Base-by-base conservation (phyloP, 331 rosid genomes). In the Pyracantha coccinea region DNA sequence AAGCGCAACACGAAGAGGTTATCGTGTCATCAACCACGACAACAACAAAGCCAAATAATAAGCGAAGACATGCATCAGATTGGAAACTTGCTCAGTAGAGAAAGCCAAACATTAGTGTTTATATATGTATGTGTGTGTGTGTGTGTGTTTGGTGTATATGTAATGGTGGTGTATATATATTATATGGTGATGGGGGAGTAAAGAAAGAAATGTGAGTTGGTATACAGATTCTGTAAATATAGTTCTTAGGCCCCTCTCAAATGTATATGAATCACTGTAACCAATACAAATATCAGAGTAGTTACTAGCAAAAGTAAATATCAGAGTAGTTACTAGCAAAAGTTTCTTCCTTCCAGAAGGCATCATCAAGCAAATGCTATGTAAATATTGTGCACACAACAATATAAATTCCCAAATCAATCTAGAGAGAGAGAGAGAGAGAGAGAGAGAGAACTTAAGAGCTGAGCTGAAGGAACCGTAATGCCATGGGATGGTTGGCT, bases 401-500 rank as follows among this genome's bases (percentile, higher is more conserved):
- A 17, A 25, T 38, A 25, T 7, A 55, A 38, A 60, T 17, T 8
- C 66, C 66, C 19, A 5, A 60, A 60, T 24, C 31, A 12, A 50
- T 50, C 21, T 6, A 17, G 19, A 12, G 28, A 27, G 66, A 60
- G 66, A 21, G 2, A 15, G 11, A 7, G 8, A 10, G 11, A 7
- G 2, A 9, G 25, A 25, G 63, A 57, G 63, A 21, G 1, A 25
- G 8, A 4, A 35, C 14, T 78, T 61, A 83, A 8, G 80, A 85
- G 83, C 93, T 89, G 78, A 94, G 93, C 66, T 94, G 31, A 77
- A 94, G 93, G 73, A 92, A 94, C 82, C 86, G 89, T 33, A 71
- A 86, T 2, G 99, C 97, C 97, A 90, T 88, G 27, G 97, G 99
- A 83, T 94, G 99, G 14, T 72, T 78, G 75, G 97, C 97, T 82